phyloP scores from a whole-genome alignment of 2,329 filamentous ascomycete species.

The Exophiala oligosperma region DNA sequence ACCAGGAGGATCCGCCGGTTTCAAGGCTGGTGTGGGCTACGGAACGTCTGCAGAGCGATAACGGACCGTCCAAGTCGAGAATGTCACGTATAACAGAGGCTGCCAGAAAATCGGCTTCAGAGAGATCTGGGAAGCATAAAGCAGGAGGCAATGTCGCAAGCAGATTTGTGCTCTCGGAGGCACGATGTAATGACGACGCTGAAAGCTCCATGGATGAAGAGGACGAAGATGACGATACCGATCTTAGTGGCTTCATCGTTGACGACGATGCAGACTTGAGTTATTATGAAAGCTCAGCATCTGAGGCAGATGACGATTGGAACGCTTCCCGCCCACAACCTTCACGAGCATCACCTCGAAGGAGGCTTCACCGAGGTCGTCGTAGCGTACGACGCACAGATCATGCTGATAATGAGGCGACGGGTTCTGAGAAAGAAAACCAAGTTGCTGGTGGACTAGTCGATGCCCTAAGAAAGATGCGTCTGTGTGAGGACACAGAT shows the following conservation, averaged over 20 bases:
- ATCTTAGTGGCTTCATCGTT: conserved; percentile 32
- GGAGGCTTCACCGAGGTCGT: conserved; percentile 16
- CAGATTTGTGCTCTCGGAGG: conserved; percentile 27
- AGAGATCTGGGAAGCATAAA: neutral
- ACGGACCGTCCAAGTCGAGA: neutral
- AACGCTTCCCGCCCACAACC: neutral
- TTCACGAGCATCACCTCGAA: conserved; percentile 8
- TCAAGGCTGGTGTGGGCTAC: conserved; percentile 23
- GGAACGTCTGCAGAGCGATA: neutral
- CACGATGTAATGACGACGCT: conserved; percentile 26
- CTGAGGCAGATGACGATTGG: conserved; percentile 13
- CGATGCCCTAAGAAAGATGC: conserved; percentile 39
- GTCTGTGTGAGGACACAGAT: conserved; percentile 30
- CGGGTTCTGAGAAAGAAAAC: conserved; percentile 28
- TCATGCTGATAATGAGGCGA: conserved; percentile 20
- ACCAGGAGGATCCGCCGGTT: conserved; percentile 33
- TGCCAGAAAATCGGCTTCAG: neutral
- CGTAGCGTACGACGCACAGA: conserved; percentile 11
- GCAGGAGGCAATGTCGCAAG: conserved; percentile 11
- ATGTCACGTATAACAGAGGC: conserved; percentile 25
- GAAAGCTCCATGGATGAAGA: conserved; percentile 27
- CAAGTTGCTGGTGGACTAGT: conserved; percentile 9
- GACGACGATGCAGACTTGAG: conserved; percentile 31
- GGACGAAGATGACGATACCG: conserved; percentile 31
- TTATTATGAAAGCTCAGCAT: conserved; percentile 23